Evolutionary conservation across 306 rosid species (phyloP).

Genomic region (Cajanus cajan): DNA sequence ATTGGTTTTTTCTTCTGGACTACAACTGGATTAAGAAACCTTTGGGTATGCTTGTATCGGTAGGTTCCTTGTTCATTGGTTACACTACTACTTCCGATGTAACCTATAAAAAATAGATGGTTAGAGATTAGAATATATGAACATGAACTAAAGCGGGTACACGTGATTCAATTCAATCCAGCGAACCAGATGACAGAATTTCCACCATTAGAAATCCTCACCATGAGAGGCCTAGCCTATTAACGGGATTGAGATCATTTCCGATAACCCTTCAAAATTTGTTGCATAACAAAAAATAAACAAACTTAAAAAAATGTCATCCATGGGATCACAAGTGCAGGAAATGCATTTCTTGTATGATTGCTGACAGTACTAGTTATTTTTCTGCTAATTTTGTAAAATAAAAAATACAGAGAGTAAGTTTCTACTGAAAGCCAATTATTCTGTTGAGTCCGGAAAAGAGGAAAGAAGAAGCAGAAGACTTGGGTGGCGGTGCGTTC

Average conservation of each 20-base stretch:
- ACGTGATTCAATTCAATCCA: not conserved
- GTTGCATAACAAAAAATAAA: not conserved
- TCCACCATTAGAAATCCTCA: not conserved
- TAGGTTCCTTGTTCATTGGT: not conserved
- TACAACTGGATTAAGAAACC: not conserved
- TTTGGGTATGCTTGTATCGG: not conserved
- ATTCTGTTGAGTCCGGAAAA: constrained; percentile 47
- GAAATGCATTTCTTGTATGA: not conserved
- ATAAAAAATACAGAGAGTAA: not conserved
- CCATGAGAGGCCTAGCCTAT: not conserved
- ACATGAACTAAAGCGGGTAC: not conserved
- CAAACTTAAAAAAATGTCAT: not conserved
- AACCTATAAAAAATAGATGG: not conserved
- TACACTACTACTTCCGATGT: not conserved
- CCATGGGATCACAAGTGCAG: no score
- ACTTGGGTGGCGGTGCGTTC: constrained; percentile 32
- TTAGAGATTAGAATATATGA: not conserved
- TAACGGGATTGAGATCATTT: not conserved
- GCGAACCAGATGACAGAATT: not conserved
- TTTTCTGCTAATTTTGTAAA: constrained; percentile 1
- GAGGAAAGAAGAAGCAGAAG: constrained; percentile 29
- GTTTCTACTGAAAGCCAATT: constrained; percentile 47
- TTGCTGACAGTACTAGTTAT: not conserved
- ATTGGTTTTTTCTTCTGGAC: not conserved
- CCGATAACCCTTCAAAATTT: not conserved